Evolutionary conservation across 139 green algal species (phyloP).

Genomic region (Coelastrella sp.): DNA sequence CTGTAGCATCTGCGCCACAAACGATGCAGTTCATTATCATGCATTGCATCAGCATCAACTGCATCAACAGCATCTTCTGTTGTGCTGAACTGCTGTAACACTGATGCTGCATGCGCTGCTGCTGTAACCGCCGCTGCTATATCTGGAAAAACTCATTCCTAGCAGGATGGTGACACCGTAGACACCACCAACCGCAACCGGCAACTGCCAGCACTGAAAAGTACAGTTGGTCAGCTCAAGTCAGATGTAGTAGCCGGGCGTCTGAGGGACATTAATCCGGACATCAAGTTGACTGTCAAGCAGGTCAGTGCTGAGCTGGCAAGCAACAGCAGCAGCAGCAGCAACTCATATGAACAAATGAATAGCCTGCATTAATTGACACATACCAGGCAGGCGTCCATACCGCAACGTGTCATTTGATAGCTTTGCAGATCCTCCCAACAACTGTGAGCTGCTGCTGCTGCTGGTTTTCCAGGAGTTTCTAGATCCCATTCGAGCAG

Average conservation of each 20-base stretch:
- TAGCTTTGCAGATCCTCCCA: no score
- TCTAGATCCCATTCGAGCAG: conserved; percentile 15
- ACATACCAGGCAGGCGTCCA: background rate
- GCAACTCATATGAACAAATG: background rate
- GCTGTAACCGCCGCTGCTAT: conserved; percentile 38
- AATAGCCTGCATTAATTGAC: background rate
- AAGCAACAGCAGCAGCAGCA: background rate
- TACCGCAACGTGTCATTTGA: no score
- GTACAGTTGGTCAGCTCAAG: conserved; percentile 63
- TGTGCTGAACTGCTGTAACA: no score
- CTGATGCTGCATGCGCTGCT: no score
- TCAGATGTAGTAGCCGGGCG: conserved; percentile 52
- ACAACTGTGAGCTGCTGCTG: background rate
- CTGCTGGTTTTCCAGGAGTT: conserved; percentile 34
- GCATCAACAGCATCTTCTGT: no score
- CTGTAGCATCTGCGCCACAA: no score
- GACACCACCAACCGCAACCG: conserved; percentile 72
- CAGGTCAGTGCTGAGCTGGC: conserved; percentile 6
- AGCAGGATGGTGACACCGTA: conserved; percentile 56
- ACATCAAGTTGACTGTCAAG: conserved; percentile 48
- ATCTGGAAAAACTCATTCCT: background rate
- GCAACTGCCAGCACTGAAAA: conserved; percentile 62
- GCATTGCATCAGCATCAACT: no score
- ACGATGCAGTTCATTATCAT: no score
- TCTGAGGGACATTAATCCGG: conserved; percentile 69